phyloP scores from a whole-genome alignment of 768 basidiomycete species.

The Lactarius evosmus region DNA sequence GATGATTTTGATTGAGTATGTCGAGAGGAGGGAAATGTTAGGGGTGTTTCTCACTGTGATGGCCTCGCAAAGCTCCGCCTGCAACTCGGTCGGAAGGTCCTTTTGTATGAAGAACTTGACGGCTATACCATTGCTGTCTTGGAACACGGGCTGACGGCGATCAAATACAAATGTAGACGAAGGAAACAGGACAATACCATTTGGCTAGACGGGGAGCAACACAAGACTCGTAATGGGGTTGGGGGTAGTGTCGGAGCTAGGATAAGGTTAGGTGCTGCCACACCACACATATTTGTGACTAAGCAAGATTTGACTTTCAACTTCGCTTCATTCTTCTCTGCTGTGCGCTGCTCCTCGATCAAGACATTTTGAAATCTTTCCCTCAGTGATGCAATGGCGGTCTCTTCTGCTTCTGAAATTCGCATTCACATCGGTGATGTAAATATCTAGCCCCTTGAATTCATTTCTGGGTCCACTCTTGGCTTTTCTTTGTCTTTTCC shows the following conservation, averaged over 20 bases:
- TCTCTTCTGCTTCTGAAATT: too few relatives aligned
- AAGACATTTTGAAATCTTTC: too few relatives aligned
- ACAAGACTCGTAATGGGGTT: slow-evolving; percentile 30
- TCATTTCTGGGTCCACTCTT: too few relatives aligned
- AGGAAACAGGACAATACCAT: slow-evolving; percentile 23
- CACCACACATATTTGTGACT: slow-evolving; percentile 1
- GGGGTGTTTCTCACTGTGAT: slow-evolving; percentile 51
- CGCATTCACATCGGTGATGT: too few relatives aligned
- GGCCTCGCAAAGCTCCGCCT: slow-evolving; percentile 69
- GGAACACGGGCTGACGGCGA: slow-evolving; percentile 59
- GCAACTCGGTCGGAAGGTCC: slow-evolving; percentile 63
- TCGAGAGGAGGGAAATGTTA: background rate
- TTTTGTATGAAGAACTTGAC: slow-evolving; percentile 86
- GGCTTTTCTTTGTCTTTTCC: background rate
- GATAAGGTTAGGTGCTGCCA: slow-evolving; percentile 31
- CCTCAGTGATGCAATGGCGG: too few relatives aligned
- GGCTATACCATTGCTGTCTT: slow-evolving; percentile 61
- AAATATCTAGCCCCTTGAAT: too few relatives aligned
- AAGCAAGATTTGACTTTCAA: too few relatives aligned
- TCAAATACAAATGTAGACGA: slow-evolving; percentile 1
- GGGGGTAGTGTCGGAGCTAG: slow-evolving; percentile 30
- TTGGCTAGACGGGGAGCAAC: slow-evolving; percentile 4
- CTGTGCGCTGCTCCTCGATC: too few relatives aligned
- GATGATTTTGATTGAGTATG: slow-evolving; percentile 1
- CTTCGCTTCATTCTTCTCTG: too few relatives aligned